Percentiles rank a stretch among this genome's conserved stretches.
phyloP scores from a whole-genome alignment of 2,329 filamentous ascomycete species.

The Colletotrichum brevisporum region DNA sequence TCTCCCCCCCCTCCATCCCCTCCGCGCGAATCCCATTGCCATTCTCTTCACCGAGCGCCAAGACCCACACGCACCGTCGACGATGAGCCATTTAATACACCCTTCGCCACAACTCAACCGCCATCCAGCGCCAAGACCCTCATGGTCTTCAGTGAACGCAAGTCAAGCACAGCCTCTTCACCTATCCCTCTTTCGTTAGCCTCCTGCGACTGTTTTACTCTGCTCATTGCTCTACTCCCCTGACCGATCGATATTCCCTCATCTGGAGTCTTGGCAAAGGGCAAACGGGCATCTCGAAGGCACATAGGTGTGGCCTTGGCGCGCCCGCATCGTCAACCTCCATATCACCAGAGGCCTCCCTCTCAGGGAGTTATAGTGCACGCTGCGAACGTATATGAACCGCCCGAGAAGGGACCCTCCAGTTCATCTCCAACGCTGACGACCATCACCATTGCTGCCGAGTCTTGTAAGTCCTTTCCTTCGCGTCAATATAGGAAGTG shows the following conservation, averaged over 20 bases:
- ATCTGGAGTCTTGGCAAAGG: background rate
- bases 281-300: background rate
- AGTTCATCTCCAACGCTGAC: no score
- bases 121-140: background rate
- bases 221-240: no score
- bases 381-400: background rate
- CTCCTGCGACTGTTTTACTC: no score
- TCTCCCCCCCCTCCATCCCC: background rate
- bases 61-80: background rate
- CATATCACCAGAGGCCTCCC: background rate
- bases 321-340: background rate
- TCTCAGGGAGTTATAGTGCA: no score
- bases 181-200: no score
- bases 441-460: no score
- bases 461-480: no score
- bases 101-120: background rate
- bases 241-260: background rate
- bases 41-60: constrained; percentile 1
- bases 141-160: no score
- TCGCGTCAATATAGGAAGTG: no score
- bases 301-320: background rate
- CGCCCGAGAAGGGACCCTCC: no score
- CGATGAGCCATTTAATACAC: background rate
- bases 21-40: background rate
- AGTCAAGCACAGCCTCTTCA: no score